Evolutionary conservation across 2,329 filamentous ascomycete species (phyloP).

Genomic region (Madurella fahalii): DNA sequence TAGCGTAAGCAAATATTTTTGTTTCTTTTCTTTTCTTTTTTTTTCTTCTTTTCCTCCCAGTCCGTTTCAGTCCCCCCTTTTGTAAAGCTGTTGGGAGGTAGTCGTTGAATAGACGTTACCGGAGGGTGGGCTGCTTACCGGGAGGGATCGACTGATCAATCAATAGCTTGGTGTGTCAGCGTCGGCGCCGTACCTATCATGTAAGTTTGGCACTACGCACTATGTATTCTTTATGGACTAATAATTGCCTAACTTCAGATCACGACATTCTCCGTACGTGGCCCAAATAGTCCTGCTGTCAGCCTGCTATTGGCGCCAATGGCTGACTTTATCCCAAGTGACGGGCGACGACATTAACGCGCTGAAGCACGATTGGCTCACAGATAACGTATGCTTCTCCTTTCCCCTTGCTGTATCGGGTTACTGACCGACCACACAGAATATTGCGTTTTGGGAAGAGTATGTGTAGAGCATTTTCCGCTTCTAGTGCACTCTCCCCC

Average conservation of each 20-base stretch:
- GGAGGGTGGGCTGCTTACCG: not conserved
- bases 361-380: conserved; percentile 90
- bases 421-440: conserved; percentile 47
- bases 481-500: no score
- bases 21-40: not conserved
- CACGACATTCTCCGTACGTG: conserved; percentile 27
- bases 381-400: conserved; percentile 72
- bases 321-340: conserved; percentile 47
- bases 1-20: conserved; percentile 19
- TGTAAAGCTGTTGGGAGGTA: not conserved
- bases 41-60: not conserved
- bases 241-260: conserved; percentile 18
- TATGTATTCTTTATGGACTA: not conserved
- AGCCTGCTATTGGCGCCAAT: not conserved
- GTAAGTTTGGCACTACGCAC: conserved; percentile 31
- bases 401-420: not conserved
- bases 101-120: not conserved
- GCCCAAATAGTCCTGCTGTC: conserved; percentile 12
- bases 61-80: not conserved
- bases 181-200: conserved; percentile 42
- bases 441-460: conserved; percentile 98
- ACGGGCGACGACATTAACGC: conserved; percentile 86
- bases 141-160: conserved; percentile 3
- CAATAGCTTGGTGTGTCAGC: conserved; percentile 29
- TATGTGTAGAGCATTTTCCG: conserved; percentile 40